phyloP scores from a whole-genome alignment of 495 filamentous ascomycete species.

The Aspergillus steynii region DNA sequence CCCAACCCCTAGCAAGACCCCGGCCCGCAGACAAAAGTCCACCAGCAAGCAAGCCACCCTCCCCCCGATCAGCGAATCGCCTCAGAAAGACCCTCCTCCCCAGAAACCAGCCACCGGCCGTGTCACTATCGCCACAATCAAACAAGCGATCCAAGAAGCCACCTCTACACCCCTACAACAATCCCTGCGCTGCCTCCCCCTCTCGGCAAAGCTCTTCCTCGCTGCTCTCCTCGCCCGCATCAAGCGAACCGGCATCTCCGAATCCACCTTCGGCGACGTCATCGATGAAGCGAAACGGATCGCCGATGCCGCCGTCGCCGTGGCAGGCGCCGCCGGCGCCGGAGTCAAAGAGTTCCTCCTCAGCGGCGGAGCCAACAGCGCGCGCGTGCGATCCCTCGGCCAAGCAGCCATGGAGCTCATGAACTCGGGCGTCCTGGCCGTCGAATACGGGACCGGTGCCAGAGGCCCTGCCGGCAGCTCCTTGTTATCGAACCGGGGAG shows the following conservation, averaged over 20 bases:
- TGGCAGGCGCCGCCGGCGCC: constrained; percentile 40
- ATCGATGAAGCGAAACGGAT: constrained; percentile 85
- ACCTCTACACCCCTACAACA: constrained; percentile 90
- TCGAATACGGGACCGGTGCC: constrained; percentile 59
- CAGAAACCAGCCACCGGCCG: constrained; percentile 40
- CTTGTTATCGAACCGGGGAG: constrained; percentile 59
- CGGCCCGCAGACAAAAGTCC: constrained; percentile 34
- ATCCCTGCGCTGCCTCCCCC: constrained; percentile 76
- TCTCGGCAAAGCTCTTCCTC: constrained; percentile 81
- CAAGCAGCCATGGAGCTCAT: constrained; percentile 76
- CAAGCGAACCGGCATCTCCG: constrained; percentile 79
- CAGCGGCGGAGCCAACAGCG: constrained; percentile 34
- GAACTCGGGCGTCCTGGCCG: constrained; percentile 80
- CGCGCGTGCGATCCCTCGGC: constrained; percentile 67
- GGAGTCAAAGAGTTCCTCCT: constrained; percentile 47
- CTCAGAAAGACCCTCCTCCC: constrained; percentile 21
- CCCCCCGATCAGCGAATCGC: constrained; percentile 17
- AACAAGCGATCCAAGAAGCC: constrained; percentile 91
- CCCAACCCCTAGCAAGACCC: constrained; percentile 48
- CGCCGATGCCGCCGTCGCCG: constrained; percentile 54
- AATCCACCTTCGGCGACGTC: constrained; percentile 87
- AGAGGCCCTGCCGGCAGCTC: constrained; percentile 35
- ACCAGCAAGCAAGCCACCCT: constrained; percentile 15
- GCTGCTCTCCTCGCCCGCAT: constrained; percentile 75
- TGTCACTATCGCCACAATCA: constrained; percentile 91